Percentiles rank a stretch among this genome's conserved stretches.
These are phyloP conservation scores for Talaromyces sp. DNA, from an alignment of 2,329 filamentous ascomycete genomes.

Conservation along the genomic window DNA sequence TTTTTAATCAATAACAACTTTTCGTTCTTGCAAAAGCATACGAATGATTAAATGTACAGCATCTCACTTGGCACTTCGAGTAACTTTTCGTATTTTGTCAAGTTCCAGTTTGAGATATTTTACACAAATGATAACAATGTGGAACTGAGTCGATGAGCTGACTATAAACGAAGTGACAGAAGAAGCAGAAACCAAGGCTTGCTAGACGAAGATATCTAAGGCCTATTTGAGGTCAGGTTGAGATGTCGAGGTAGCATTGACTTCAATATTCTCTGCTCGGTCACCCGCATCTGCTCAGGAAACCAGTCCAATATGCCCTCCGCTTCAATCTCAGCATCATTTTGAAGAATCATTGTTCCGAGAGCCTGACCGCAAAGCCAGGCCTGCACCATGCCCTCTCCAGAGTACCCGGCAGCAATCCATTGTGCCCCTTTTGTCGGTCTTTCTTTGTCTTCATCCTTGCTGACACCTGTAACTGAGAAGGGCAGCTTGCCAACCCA, in stretches of 20 bases:
- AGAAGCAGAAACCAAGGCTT: no score
- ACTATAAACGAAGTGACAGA: no score
- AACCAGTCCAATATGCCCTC: slow-evolving; percentile 25
- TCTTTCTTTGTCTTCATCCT: neutral
- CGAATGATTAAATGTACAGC: no score
- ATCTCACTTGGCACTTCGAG: no score
- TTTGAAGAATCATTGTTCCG: slow-evolving; percentile 24
- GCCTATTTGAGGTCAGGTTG: no score
- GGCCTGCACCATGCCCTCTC: slow-evolving; percentile 33
- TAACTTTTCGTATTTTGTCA: no score
- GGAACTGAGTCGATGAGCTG: no score
- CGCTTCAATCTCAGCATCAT: slow-evolving; percentile 9
- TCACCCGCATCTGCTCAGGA: slow-evolving; percentile 28
- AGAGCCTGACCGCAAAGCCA: slow-evolving; percentile 31
- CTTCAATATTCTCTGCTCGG: slow-evolving; percentile 23
- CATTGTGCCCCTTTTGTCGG: slow-evolving; percentile 23
- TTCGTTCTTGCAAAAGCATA: no score
- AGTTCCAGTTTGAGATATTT: no score
- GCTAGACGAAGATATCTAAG: no score
- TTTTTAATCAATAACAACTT: no score
- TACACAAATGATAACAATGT: no score
- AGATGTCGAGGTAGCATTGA: neutral
- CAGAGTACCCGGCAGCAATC: slow-evolving; percentile 29
- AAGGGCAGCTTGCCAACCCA: slow-evolving; percentile 45
- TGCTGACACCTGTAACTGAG: slow-evolving; percentile 13